phyloP scores from a whole-genome alignment of 139 green algal species.

The Chlamydomonas incerta region DNA sequence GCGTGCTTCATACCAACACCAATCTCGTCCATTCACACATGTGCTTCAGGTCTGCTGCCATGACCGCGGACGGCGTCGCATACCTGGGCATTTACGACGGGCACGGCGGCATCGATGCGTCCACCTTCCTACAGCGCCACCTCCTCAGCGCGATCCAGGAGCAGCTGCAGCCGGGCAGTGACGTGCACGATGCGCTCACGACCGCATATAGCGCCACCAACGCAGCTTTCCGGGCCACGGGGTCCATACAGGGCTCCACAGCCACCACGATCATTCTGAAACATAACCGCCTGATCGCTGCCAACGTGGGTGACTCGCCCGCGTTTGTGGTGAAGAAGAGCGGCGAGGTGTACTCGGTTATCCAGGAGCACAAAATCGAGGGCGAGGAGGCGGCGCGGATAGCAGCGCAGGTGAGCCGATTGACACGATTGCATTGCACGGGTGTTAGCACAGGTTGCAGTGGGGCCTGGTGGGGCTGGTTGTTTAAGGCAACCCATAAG shows the following conservation, averaged over 20 bases:
- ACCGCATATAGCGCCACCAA: slow-evolving; percentile 11
- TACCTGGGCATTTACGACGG: slow-evolving; percentile 37
- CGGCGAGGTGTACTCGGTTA: slow-evolving; percentile 20
- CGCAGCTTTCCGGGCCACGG: slow-evolving; percentile 16
- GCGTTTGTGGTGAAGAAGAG: slow-evolving; percentile 29
- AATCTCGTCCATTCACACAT: too few relatives aligned
- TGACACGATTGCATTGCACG: too few relatives aligned
- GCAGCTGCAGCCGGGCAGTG: slow-evolving; percentile 25
- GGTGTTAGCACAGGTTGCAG: too few relatives aligned
- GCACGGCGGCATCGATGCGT: slow-evolving; percentile 25
- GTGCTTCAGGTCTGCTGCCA: slow-evolving; percentile 13
- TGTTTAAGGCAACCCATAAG: too few relatives aligned
- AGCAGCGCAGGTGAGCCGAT: background rate
- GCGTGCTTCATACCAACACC: too few relatives aligned
- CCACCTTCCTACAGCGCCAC: slow-evolving; percentile 35
- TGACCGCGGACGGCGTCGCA: slow-evolving; percentile 4
- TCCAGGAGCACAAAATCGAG: slow-evolving; percentile 39
- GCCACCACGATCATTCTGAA: slow-evolving; percentile 31
- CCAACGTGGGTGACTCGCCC: slow-evolving; percentile 42
- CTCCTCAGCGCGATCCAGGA: slow-evolving; percentile 12
- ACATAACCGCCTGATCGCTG: slow-evolving; percentile 10
- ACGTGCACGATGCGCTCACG: slow-evolving; percentile 24
- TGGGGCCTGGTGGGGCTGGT: too few relatives aligned
- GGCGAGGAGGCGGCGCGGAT: slow-evolving; percentile 32
- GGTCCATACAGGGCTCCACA: slow-evolving; percentile 35